These are phyloP conservation scores for Poteriospumella lacustris DNA, from an alignment of 108 stramenopile genomes.

Conservation along the genomic window DNA sequence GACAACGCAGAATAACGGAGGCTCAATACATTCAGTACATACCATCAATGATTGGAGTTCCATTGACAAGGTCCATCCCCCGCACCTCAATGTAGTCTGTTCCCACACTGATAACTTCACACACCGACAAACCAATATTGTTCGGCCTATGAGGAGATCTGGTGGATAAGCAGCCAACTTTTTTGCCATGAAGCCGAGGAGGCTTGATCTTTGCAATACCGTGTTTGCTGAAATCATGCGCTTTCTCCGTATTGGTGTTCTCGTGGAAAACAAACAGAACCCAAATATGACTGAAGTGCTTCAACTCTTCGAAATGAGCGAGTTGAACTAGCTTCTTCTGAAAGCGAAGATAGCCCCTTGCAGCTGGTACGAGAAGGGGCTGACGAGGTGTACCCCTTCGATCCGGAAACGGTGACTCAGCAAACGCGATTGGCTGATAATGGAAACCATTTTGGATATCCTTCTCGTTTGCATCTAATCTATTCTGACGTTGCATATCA, in stretches of 20 bases:
- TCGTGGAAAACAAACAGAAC: slow-evolving; percentile 88
- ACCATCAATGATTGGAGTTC: slow-evolving; percentile 25
- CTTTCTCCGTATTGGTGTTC: slow-evolving; percentile 67
- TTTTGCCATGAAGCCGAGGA: slow-evolving; percentile 57
- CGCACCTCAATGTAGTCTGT: not conserved
- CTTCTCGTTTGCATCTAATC: not conserved
- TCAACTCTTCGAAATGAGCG: slow-evolving; percentile 49
- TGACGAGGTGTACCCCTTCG: slow-evolving; percentile 48
- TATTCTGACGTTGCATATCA: not conserved
- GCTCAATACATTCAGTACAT: not conserved
- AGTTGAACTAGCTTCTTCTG: slow-evolving; percentile 30
- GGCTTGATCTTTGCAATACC: slow-evolving; percentile 55
- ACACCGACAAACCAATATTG: slow-evolving; percentile 78
- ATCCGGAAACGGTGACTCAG: slow-evolving; percentile 44
- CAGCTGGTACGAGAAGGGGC: not conserved
- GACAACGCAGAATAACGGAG: not conserved
- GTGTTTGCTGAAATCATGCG: slow-evolving; percentile 2
- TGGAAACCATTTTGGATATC: not conserved
- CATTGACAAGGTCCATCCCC: slow-evolving; percentile 14
- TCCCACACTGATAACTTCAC: slow-evolving; percentile 63
- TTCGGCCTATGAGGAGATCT: slow-evolving; percentile 94
- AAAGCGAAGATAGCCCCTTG: not conserved
- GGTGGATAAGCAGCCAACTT: slow-evolving; percentile 81
- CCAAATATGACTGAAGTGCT: slow-evolving; percentile 79
- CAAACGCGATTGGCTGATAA: not conserved